Conservation (phyloP, 257 asterid species). For the Salvia rosmarinus region DNA sequence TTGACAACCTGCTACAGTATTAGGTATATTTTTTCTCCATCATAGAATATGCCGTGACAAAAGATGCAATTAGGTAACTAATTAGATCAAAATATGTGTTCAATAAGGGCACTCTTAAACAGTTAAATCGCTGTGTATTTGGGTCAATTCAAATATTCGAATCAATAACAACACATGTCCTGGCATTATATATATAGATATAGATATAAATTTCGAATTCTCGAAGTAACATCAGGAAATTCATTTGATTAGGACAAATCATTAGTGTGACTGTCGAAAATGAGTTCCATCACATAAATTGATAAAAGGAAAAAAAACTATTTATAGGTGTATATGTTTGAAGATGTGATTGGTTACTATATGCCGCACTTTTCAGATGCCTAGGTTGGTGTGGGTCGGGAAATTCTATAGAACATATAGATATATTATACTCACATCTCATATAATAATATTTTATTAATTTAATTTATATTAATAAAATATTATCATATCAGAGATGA, state of each 20-base stretch:
- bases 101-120: not conserved
- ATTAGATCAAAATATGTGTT: constrained; percentile 12
- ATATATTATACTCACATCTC: too few species aligned
- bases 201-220: not conserved
- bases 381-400: too few species aligned
- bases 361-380: too few species aligned
- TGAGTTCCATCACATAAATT: not conserved
- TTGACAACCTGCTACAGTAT: not conserved
- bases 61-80: constrained; percentile 18
- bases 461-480: too few species aligned
- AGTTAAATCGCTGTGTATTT: not conserved
- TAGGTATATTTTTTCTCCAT: constrained; percentile 13
- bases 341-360: not conserved
- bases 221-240: not conserved
- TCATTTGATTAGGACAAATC: too few species aligned
- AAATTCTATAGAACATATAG: too few species aligned
- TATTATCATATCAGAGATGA: too few species aligned
- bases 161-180: not conserved
- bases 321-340: not conserved
- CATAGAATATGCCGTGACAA: not conserved
- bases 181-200: too few species aligned
- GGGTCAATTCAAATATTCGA: not conserved
- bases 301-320: too few species aligned
- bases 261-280: not conserved
- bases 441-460: too few species aligned